Base-by-base conservation (phyloP, 768 basidiomycete genomes). In the Boletus pseudopeckii region DNA sequence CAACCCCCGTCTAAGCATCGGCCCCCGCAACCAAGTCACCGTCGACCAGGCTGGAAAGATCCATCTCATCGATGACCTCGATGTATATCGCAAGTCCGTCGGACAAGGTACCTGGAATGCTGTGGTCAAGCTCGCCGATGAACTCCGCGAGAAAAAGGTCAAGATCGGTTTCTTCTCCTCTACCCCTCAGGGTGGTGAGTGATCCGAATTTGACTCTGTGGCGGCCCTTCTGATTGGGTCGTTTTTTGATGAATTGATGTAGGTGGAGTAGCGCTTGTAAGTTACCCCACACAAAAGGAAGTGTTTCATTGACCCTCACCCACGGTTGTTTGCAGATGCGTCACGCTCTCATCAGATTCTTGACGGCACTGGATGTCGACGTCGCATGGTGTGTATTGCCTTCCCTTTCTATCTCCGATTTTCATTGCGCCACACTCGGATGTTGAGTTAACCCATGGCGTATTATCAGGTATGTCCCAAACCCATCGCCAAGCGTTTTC, bases 111-210 rank as follows among this genome's bases (percentile, higher is more conserved):
- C 90, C 3, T 95, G 90, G 91, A 86, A 84, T 58, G 80, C 89
- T 0, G 89, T 95, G 54, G 77, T 74, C 67, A 88, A 88, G 63
- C 85, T 93, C 43, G 88, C 90, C 5, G 84, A 88, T 46, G 92
- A 93, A 65, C 79, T 97, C 40, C 84, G 86, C 52, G 84, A 88
- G 70, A 91, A 88, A 73, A 88, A 93, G 57, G 75, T 91, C 67
- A 92, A 90, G 71, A 90, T 96, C 58, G 88, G 86, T 22, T 96
- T 96, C 81, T 96, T 96, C 74, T 92, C 90, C 28, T 93, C 92
- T 10, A 98, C 95, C 7, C 94, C 94, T 11, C 92, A 96, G 75
- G 94, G 94, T 77, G 85, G 88, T 88, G 71, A 64, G 80, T 65
- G 47, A 38, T 56, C 47, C 28, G 55, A 48, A 44, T 48, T 47